phyloP scores from a whole-genome alignment of 208 protist genomes.

The Leishmania aethiopica region DNA sequence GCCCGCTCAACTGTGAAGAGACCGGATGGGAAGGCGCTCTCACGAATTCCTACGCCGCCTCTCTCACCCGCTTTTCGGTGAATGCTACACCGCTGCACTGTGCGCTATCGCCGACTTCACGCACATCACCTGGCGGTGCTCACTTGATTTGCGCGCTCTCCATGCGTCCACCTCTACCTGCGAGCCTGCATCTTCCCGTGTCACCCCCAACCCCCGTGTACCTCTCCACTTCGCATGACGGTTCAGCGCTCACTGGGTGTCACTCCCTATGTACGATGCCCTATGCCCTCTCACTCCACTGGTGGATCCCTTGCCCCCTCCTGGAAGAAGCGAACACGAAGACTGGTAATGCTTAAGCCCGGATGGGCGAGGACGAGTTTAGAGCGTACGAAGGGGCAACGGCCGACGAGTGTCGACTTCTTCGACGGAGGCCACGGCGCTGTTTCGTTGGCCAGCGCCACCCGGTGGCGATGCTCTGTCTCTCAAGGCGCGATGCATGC shows the following conservation, averaged over 20 bases:
- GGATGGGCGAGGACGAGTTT: background rate
- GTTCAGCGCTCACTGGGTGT: background rate
- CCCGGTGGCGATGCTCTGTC: background rate
- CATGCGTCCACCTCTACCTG: background rate
- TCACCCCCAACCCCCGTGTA: background rate
- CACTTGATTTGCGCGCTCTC: background rate
- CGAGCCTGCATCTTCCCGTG: background rate
- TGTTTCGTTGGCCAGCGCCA: background rate
- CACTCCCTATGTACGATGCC: background rate
- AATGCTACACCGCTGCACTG: background rate
- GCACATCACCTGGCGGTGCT: background rate
- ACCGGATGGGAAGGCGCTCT: background rate
- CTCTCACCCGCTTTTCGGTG: background rate
- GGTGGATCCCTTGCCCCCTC: background rate
- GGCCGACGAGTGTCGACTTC: background rate
- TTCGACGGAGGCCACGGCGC: background rate
- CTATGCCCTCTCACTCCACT: background rate
- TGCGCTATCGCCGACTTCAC: background rate
- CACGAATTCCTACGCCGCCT: background rate
- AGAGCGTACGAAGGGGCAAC: background rate
- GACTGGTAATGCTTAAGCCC: background rate
- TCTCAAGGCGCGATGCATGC: background rate
- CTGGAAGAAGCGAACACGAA: background rate
- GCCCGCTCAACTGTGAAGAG: background rate
- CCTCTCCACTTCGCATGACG: background rate